phyloP scores from a whole-genome alignment of 495 filamentous ascomycete species.

The Sphaerosporella brunnea region DNA sequence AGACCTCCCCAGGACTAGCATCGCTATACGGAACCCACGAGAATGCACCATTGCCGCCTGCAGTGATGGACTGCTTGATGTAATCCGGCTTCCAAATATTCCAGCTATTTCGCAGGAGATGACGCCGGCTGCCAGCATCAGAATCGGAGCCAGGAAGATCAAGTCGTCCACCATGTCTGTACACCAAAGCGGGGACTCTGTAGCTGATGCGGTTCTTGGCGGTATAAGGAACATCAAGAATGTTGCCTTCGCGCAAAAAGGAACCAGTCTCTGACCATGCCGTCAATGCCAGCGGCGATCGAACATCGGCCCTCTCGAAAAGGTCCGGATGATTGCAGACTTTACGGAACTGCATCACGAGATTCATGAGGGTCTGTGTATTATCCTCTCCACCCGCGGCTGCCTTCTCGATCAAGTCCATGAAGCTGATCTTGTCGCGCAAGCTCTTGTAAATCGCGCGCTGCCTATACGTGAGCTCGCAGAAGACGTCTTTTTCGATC shows the following conservation, averaged over 20 bases:
- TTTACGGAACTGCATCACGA: slow-evolving; percentile 99
- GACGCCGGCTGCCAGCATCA: slow-evolving; percentile 54
- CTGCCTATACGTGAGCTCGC: slow-evolving; percentile 91
- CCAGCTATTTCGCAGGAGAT: slow-evolving; percentile 57
- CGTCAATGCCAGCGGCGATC: slow-evolving; percentile 63
- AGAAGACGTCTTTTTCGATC: slow-evolving; percentile 91
- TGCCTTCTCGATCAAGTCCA: slow-evolving; percentile 96
- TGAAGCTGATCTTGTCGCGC: slow-evolving; percentile 91
- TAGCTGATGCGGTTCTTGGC: slow-evolving; percentile 75
- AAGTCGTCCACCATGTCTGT: slow-evolving; percentile 54
- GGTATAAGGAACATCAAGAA: slow-evolving; percentile 69
- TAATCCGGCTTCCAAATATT: slow-evolving; percentile 80
- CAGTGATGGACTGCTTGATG: slow-evolving; percentile 38
- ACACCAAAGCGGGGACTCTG: slow-evolving; percentile 59
- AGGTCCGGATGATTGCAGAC: slow-evolving; percentile 98
- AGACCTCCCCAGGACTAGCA: slow-evolving; percentile 51
- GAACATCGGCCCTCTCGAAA: slow-evolving; percentile 84
- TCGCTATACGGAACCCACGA: slow-evolving; percentile 84
- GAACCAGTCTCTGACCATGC: slow-evolving; percentile 87
- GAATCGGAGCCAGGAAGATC: slow-evolving; percentile 63
- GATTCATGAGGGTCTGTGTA: slow-evolving; percentile 90
- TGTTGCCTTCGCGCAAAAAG: slow-evolving; percentile 72
- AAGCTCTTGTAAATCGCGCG: slow-evolving; percentile 83
- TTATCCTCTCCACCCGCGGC: slow-evolving; percentile 86
- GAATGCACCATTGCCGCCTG: slow-evolving; percentile 45